These are phyloP conservation scores for Gautieria morchelliformis DNA, from an alignment of 768 basidiomycete genomes.

Conservation along the genomic window DNA sequence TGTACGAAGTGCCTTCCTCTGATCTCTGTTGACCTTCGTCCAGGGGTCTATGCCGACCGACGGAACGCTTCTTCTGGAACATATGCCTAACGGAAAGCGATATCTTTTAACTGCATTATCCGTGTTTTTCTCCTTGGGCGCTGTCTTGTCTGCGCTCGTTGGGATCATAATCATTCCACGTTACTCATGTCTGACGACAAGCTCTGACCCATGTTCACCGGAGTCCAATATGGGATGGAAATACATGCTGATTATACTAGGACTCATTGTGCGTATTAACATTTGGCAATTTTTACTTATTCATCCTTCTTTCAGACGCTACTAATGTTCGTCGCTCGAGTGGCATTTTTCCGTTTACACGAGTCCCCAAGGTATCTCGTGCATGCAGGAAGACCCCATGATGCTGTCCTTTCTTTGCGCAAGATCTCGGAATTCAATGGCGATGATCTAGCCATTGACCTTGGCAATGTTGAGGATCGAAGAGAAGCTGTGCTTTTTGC, in stretches of 20 bases:
- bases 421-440: slow-evolving; percentile 86
- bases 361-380: slow-evolving; percentile 94
- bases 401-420: slow-evolving; percentile 75
- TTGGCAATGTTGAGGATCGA: slow-evolving; percentile 58
- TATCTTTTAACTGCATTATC: slow-evolving; percentile 88
- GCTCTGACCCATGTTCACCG: slow-evolving; percentile 52
- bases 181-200: slow-evolving; percentile 45
- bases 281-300: not conserved
- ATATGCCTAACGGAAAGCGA: slow-evolving; percentile 85
- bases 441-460: slow-evolving; percentile 50
- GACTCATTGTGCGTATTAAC: slow-evolving; percentile 59
- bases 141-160: slow-evolving; percentile 75
- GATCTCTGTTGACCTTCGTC: not conserved
- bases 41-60: slow-evolving; percentile 97
- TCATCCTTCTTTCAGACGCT: slow-evolving; percentile 49
- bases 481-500: not conserved
- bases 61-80: slow-evolving; percentile 85
- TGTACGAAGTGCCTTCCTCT: not conserved
- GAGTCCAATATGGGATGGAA: slow-evolving; percentile 83
- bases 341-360: slow-evolving; percentile 83
- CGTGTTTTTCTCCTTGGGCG: slow-evolving; percentile 92
- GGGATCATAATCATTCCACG: slow-evolving; percentile 72
- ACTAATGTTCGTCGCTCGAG: slow-evolving; percentile 77
- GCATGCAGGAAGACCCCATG: slow-evolving; percentile 72
- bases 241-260: slow-evolving; percentile 67